A percentile compares a stretch with the other conserved stretches of the same genome.
phyloP scores from a whole-genome alignment of 2,329 filamentous ascomycete genomes.

The Neonectria coccinea region DNA sequence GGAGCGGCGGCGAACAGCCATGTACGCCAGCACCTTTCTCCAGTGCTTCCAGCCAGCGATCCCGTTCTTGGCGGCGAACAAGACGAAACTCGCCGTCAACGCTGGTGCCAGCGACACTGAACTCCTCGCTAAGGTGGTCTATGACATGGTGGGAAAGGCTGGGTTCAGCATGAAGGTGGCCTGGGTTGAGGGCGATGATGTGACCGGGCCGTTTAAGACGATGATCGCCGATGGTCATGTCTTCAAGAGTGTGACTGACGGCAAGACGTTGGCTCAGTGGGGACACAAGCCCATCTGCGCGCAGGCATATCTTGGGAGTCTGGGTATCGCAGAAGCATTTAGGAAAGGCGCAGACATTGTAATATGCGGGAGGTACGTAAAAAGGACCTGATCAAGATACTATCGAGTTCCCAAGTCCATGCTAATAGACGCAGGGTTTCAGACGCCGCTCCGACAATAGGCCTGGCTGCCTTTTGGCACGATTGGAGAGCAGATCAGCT shows the following conservation, averaged over 20 bases:
- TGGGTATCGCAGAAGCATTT: conserved; percentile 55
- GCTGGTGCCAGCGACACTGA: conserved; percentile 52
- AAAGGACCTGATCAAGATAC: conserved; percentile 23
- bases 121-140: conserved; percentile 58
- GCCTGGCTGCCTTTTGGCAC: conserved; percentile 28
- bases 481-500: conserved; percentile 20
- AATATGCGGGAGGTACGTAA: conserved; percentile 55
- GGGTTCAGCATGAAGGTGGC: conserved; percentile 57
- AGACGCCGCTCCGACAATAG: conserved; percentile 58
- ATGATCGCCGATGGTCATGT: conserved; percentile 45
- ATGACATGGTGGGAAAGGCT: conserved; percentile 65
- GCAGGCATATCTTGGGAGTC: conserved; percentile 65
- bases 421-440: conserved; percentile 55
- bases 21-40: conserved; percentile 51
- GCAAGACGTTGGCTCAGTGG: conserved; percentile 16
- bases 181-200: conserved; percentile 55
- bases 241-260: conserved; percentile 38
- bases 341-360: conserved; percentile 55
- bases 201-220: conserved; percentile 46
- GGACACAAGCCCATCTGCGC: conserved; percentile 41
- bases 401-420: conserved; percentile 12
- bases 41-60: conserved; percentile 45
- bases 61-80: conserved; percentile 45
- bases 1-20: conserved; percentile 23
- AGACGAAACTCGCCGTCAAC: conserved; percentile 52